Conservation (phyloP, 345 rosid genomes). For the Isatis tinctoria region DNA sequence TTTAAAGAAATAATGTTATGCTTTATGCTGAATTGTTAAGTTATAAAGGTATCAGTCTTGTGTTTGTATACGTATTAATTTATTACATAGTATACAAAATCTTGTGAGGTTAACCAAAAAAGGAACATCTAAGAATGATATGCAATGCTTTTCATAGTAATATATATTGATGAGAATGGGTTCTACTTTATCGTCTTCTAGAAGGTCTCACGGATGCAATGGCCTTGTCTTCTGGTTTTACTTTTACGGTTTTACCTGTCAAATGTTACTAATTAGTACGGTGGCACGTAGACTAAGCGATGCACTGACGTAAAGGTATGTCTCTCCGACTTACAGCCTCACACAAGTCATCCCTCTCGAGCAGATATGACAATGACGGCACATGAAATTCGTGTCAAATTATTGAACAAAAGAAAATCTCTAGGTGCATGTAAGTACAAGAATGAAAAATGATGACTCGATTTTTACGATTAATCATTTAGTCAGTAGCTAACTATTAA, state of each 20-base stretch:
- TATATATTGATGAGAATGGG: neutral
- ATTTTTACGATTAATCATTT: no score
- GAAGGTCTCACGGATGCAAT: neutral
- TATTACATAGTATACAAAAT: neutral
- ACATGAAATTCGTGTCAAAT: neutral
- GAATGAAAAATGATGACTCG: no score
- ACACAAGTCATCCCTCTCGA: conserved; percentile 11
- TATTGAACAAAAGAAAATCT: neutral
- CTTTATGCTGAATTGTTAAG: neutral
- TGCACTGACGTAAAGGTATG: conserved; percentile 7
- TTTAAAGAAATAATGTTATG: neutral
- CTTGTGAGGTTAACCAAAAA: neutral
- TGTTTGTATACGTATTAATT: neutral
- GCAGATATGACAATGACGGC: neutral
- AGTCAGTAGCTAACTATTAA: no score
- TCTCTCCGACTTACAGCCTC: conserved; percentile 3
- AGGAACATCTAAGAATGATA: neutral
- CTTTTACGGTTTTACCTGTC: neutral
- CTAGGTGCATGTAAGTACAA: no score
- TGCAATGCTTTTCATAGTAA: neutral
- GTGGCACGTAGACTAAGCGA: neutral
- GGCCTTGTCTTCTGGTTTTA: no score
- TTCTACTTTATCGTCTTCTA: neutral
- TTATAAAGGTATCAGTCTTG: neutral
- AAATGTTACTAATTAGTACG: neutral